Conservation (phyloP, 371 early-diverging fungal genomes). For the Mortierella sp. region DNA sequence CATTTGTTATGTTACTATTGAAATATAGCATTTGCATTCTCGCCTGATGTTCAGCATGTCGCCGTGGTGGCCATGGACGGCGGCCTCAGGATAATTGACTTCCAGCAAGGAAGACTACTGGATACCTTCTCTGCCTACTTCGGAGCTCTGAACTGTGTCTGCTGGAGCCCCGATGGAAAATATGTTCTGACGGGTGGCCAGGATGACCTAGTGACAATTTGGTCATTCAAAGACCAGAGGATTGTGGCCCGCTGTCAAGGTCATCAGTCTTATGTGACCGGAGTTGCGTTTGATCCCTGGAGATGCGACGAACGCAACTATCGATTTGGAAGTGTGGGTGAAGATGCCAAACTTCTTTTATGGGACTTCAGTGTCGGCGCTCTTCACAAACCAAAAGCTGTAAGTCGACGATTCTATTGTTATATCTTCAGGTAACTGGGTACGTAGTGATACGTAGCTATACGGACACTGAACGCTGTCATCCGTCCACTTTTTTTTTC, state of each 20-base stretch:
- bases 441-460: constrained; percentile 40
- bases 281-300: constrained; percentile 92
- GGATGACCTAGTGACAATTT: constrained; percentile 95
- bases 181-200: constrained; percentile 94
- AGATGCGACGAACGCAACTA: constrained; percentile 86
- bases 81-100: constrained; percentile 80
- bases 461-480: constrained; percentile 79
- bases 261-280: constrained; percentile 87
- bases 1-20: neutral
- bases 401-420: constrained; percentile 58
- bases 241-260: constrained; percentile 93
- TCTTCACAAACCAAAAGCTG: constrained; percentile 78
- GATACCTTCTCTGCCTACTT: constrained; percentile 79
- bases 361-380: constrained; percentile 94
- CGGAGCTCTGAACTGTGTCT: constrained; percentile 86
- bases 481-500: constrained; percentile 26
- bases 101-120: constrained; percentile 70
- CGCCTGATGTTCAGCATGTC: constrained; percentile 86
- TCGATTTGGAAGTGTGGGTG: constrained; percentile 92
- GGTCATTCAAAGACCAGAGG: constrained; percentile 81
- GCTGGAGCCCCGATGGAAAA: constrained; percentile 94
- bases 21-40: constrained; percentile 78
- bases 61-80: constrained; percentile 87
- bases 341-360: constrained; percentile 85
- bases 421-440: neutral